These are phyloP conservation scores for Lachancea kluyveri DNA, from an alignment of 805 yeast species.

Conservation along the genomic window DNA sequence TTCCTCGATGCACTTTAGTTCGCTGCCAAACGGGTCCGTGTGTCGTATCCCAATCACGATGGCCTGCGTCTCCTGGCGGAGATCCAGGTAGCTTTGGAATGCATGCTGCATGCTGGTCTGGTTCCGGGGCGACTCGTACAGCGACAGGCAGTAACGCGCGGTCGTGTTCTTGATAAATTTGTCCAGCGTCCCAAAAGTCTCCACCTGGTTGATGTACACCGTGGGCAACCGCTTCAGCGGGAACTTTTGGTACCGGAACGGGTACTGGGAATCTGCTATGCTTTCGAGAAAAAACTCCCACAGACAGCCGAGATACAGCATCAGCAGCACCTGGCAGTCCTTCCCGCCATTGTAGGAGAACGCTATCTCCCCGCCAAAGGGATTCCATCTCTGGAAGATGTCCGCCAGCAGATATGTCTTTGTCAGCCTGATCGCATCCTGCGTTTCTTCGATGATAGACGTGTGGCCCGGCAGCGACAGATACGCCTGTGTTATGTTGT, in stretches of 20 bases:
- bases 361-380: conserved; percentile 47
- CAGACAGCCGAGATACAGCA: conserved; percentile 59
- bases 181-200: conserved; percentile 65
- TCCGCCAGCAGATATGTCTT: conserved; percentile 18
- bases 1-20: conserved; percentile 51
- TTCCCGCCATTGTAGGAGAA: conserved; percentile 94
- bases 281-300: conserved; percentile 22
- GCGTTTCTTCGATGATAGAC: conserved; percentile 21
- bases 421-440: conserved; percentile 23
- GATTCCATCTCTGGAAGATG: conserved; percentile 27
- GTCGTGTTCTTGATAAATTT: conserved; percentile 56
- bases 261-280: conserved; percentile 21
- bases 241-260: conserved; percentile 16
- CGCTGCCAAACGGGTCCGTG: conserved; percentile 77
- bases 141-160: conserved; percentile 45
- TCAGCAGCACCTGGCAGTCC: conserved; percentile 86
- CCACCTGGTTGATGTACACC: conserved; percentile 71
- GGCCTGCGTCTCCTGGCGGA: conserved; percentile 52
- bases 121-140: conserved; percentile 32
- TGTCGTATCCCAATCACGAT: conserved; percentile 84
- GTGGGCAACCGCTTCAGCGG: conserved; percentile 33
- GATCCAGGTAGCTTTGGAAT: conserved; percentile 51
- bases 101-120: conserved; percentile 55
- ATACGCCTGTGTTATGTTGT: conserved; percentile 23
- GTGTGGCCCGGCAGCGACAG: conserved; percentile 11